Percentiles rank a stretch among this genome's conserved stretches.
Conservation (phyloP, 441 rosid species). For the Raphanus hybrid region DNA sequence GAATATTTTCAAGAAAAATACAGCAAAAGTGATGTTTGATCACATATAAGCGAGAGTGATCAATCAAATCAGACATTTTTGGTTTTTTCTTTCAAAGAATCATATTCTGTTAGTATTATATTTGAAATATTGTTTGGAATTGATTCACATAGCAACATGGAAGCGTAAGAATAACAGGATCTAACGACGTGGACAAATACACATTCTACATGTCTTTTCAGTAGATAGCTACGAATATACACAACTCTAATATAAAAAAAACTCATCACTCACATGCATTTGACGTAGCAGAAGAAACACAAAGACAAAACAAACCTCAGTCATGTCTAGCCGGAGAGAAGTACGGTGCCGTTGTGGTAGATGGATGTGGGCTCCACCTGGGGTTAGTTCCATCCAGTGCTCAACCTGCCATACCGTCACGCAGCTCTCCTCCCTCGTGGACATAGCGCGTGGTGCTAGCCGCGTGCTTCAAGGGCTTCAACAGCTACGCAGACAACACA, state of each 20-base stretch:
- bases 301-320: not conserved
- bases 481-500: constrained; percentile 33
- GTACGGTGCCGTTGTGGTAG: constrained; percentile 60
- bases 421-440: constrained; percentile 36
- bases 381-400: constrained; percentile 53
- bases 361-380: constrained; percentile 52
- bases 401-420: constrained; percentile 54
- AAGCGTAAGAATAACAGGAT: constrained; percentile 9
- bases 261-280: constrained; percentile 15
- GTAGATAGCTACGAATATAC: constrained; percentile 20
- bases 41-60: not conserved
- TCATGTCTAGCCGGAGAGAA: constrained; percentile 52
- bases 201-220: constrained; percentile 7
- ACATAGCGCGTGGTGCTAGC: constrained; percentile 32
- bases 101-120: constrained; percentile 21
- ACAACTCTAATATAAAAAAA: constrained; percentile 8
- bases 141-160: constrained; percentile 30
- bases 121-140: constrained; percentile 14
- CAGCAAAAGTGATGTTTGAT: not conserved
- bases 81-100: constrained; percentile 2
- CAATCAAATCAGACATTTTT: not conserved
- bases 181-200: constrained; percentile 8
- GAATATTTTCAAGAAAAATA: not conserved
- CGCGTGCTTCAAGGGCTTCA: constrained; percentile 43
- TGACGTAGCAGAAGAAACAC: constrained; percentile 1